A percentile compares a stretch with the other conserved stretches of the same genome.
Conservation (phyloP, 306 rosid species). For the Castanea crenata region DNA sequence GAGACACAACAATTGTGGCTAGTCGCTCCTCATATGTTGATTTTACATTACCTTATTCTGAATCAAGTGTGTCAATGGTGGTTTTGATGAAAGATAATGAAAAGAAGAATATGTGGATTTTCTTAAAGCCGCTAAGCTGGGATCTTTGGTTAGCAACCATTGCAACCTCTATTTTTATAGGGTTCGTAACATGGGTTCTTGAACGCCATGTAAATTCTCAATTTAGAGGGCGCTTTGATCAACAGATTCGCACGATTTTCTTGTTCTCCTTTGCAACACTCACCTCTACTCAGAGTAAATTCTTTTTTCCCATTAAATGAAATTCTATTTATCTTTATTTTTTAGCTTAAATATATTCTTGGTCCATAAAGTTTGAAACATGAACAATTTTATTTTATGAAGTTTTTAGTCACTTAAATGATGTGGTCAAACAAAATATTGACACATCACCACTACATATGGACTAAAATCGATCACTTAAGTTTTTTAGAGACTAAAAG, state of each 20-base stretch:
- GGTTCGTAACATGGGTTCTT: slow-evolving; percentile 35
- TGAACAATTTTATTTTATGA: background rate
- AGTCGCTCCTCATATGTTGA: background rate
- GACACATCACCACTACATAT: no score
- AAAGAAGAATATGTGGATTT: slow-evolving; percentile 25
- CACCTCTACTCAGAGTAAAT: no score
- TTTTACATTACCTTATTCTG: slow-evolving; percentile 15
- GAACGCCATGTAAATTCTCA: slow-evolving; percentile 34
- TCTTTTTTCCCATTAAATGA: no score
- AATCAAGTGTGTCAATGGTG: background rate
- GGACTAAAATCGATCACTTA: no score
- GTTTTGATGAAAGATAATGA: background rate
- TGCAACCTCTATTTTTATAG: slow-evolving; percentile 28
- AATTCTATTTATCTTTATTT: no score
- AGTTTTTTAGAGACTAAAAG: no score
- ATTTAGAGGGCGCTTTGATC: slow-evolving; percentile 29
- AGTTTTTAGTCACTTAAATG: no score
- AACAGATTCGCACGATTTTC: slow-evolving; percentile 38
- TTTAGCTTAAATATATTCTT: no score
- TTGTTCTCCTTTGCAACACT: slow-evolving; percentile 43
- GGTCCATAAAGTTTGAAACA: no score
- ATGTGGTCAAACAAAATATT: no score
- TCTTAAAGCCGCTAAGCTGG: slow-evolving; percentile 38
- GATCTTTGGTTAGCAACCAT: slow-evolving; percentile 32
- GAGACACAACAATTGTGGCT: slow-evolving; percentile 11